Evolutionary conservation across 345 rosid genomes (phyloP), one percentile per base, ranked within the genome.

Genomic region (Kernera saxatilis): DNA sequence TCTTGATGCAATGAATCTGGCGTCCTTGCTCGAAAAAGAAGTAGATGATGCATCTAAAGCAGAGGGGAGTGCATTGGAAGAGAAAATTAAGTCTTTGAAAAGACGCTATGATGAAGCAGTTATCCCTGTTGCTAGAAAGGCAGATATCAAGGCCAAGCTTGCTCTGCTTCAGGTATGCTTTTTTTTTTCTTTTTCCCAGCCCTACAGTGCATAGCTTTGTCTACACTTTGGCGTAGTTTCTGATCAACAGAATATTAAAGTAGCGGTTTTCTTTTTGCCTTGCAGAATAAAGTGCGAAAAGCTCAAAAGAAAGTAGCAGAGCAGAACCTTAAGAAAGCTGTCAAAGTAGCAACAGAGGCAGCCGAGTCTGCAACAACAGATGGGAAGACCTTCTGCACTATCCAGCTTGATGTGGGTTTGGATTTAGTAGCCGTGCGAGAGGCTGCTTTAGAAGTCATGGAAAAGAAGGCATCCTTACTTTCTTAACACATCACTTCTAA

Each of bases 391-490:
- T 92, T 89, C 75, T 92, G 93, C 76, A 76, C 89, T 14, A 76
- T 85, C 35, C 82, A 78, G 63, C 89, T 94, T 30, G 91, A 94
- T 73, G 92, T 90, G 56, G 99, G 98, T 39, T 78, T 88, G 59
- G 98, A 94, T 80, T 96, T 87, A 72, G 86, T 85, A 50, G 98
- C 99, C 19, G 97, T 89, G n/a, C 92, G 98, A 19, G 99, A 94
- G 69, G 98, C 97, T 25, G 97, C 84, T 14, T 37, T 80, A 50
- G 92, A 94, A 89, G 97, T 90, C 52, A 76, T 86, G 52, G 84
- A 78, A 66, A 87, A 76, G 71, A 88, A 89, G 95, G 97, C 85
- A 46, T 55, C 39, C 30, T 10, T 14, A 41, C 39, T 26, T 64
- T 10, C 40, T 35, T 46, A 32, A 27, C 50, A 18, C 37, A 9